phyloP scores from a whole-genome alignment of 768 basidiomycete species.

The Mycena maculata region DNA sequence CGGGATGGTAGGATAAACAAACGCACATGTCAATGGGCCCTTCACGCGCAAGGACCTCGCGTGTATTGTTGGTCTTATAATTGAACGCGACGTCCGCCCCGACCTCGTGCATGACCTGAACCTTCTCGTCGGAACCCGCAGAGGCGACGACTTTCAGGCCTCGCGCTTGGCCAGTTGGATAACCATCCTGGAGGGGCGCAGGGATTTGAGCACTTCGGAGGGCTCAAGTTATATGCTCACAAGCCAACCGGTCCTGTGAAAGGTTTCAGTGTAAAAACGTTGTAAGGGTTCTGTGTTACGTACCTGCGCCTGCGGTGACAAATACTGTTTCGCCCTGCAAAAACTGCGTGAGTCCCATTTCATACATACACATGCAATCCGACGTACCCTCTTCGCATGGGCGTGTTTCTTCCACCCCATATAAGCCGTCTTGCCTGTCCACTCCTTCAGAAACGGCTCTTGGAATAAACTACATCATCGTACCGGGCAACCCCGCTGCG shows the following conservation, averaged over 20 bases:
- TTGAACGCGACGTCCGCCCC: constrained; percentile 74
- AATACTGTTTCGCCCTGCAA: constrained; percentile 5
- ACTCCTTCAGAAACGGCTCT: background rate
- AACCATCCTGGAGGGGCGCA: constrained; percentile 48
- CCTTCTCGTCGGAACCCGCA: constrained; percentile 79
- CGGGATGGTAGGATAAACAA: background rate
- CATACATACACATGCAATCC: background rate
- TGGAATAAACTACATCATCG: background rate
- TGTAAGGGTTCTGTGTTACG: background rate
- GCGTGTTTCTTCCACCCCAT: constrained; percentile 39
- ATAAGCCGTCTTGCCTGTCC: constrained; percentile 41
- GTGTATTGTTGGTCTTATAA: constrained; percentile 70
- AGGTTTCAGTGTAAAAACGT: too few relatives aligned
- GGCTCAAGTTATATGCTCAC: background rate
- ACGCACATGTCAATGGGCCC: constrained; percentile 61
- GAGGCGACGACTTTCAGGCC: constrained; percentile 76
- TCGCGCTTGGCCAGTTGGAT: constrained; percentile 63
- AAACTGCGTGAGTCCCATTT: background rate
- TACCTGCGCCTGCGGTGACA: constrained; percentile 5
- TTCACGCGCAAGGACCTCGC: constrained; percentile 63
- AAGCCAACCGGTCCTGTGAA: constrained; percentile 3
- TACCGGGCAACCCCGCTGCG: constrained; percentile 65
- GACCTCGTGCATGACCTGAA: constrained; percentile 65
- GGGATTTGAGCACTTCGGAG: background rate
- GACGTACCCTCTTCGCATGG: constrained; percentile 24